Evolutionary conservation across 2,329 filamentous ascomycete species (phyloP), one percentile per base, ranked within the genome.

Genomic region (Magnaporthales sp.): DNA sequence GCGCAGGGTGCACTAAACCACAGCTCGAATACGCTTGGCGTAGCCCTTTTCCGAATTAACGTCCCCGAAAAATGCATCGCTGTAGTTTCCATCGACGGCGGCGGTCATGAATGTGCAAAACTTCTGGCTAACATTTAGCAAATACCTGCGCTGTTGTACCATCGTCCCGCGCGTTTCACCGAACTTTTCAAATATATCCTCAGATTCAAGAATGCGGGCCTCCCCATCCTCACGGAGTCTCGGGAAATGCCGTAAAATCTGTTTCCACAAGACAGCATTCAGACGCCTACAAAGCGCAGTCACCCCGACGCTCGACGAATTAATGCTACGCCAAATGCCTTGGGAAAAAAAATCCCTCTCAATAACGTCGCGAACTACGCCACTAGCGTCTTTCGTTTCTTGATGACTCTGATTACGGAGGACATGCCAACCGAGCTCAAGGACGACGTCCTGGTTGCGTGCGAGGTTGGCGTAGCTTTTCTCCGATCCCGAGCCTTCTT

Each of bases 381-480:
- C 67, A 4, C 75, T 72, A 66, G 70, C 70, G 13, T 71, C n/a
- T 46, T 75, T 68, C n/a, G 70, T 74, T 66, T 80, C 76, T 15
- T 32, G 29, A 15, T 74, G 81, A 67, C 77, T 76, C 6, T 78
- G 74, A 68, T 85, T 85, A 32, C 76, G 78, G 2, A 86, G 72
- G 0, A 84, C 79, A 66, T 86, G 83, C 82, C 83, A 87, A 0
- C 84, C 83, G 0, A 85, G 79, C 0, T 76, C 73, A 24, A 86
- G 80, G 4, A 78, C 71, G 0, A 83, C 76, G 10, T 84, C 78
- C 1, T 77, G 70, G 65, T 85, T 85, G 64, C 73, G 73, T 0
- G 80, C 82, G 0, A 85, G 74, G 0, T 74, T 73, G 0, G 81
- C 61, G 63, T 77, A 84, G 3, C 73, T 66, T 0, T 67, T 67